Conservation (phyloP, 78 protist genomes). For the Dictyostelium brefeldianum region DNA sequence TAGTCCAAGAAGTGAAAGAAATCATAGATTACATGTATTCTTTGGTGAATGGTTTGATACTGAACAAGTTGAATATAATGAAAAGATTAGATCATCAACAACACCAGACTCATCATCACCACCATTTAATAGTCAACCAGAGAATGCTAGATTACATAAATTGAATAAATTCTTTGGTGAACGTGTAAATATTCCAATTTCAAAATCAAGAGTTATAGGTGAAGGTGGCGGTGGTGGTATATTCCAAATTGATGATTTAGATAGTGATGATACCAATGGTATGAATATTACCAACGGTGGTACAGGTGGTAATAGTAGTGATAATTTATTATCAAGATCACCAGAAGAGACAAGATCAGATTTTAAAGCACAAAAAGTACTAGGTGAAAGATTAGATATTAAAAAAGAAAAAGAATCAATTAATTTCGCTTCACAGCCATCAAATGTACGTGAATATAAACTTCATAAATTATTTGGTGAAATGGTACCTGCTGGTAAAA, state of each 20-base stretch:
- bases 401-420: constrained; percentile 50
- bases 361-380: constrained; percentile 65
- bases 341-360: constrained; percentile 47
- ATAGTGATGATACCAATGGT: background rate
- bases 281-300: background rate
- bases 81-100: constrained; percentile 53
- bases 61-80: constrained; percentile 68
- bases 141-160: constrained; percentile 42
- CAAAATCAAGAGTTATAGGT: background rate
- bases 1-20: constrained; percentile 34
- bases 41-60: constrained; percentile 71
- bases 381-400: constrained; percentile 55
- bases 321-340: constrained; percentile 8
- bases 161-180: constrained; percentile 75
- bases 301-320: background rate
- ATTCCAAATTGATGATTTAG: constrained; percentile 27
- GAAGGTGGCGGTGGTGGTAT: constrained; percentile 51
- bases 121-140: constrained; percentile 12
- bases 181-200: constrained; percentile 33
- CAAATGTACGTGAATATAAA: constrained; percentile 36
- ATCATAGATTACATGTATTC: constrained; percentile 55
- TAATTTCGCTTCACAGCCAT: constrained; percentile 59
- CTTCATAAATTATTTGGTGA: constrained; percentile 61
- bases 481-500: constrained; percentile 41
- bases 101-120: background rate